Evolutionary conservation across 495 filamentous ascomycete genomes (phyloP).

Genomic region (Neurospora terricola): DNA sequence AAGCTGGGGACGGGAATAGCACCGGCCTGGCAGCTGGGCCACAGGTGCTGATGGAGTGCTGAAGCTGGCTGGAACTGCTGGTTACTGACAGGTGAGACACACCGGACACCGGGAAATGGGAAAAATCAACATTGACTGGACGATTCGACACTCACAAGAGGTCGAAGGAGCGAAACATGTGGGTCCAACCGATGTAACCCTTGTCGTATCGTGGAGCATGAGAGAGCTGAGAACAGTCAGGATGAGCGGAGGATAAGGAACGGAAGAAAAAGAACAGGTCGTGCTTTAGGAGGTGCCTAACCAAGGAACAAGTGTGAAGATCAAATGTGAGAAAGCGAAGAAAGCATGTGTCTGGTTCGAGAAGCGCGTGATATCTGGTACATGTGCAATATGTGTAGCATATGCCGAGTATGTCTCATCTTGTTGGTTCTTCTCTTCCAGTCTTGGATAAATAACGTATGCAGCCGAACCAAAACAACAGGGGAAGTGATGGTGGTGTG

Average conservation of each 20-base stretch:
- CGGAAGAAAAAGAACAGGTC: not conserved
- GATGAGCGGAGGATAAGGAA: not conserved
- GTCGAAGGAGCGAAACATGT: not conserved
- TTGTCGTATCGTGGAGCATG: not conserved
- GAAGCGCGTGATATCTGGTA: not conserved
- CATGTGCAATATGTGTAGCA: not conserved
- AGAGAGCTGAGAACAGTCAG: not conserved
- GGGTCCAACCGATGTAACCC: not conserved
- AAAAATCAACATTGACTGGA: not conserved
- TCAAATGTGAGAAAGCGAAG: not conserved
- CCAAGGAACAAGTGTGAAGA: not conserved
- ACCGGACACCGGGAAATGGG: not conserved
- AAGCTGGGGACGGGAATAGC: not conserved
- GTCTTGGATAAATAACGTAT: not conserved
- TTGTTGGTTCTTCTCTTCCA: not conserved
- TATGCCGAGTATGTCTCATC: not conserved
- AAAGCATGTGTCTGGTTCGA: not conserved
- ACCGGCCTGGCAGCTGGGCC: not conserved
- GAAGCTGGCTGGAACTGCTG: not conserved
- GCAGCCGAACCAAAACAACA: not conserved
- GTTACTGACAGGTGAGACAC: not conserved
- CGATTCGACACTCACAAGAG: not conserved
- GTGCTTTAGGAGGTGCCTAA: not conserved
- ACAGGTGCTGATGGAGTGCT: not conserved
- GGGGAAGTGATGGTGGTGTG: not conserved